Percentiles rank a stretch among this genome's conserved stretches.
phyloP scores from a whole-genome alignment of 2,329 filamentous ascomycete genomes.

The Fusarium transvaalense region DNA sequence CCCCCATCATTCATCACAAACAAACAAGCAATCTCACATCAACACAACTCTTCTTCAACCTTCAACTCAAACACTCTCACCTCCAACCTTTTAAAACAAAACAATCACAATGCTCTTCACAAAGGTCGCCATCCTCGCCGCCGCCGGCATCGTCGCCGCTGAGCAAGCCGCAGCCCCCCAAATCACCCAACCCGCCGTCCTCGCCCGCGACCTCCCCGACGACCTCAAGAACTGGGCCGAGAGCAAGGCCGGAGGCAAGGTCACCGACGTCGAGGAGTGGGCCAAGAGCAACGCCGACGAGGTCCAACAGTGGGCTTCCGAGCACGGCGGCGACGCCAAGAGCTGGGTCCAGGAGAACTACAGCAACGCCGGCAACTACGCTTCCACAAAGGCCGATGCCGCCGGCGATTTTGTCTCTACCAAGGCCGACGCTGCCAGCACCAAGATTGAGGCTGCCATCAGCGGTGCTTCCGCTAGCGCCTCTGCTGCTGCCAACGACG shows the following conservation, averaged over 20 bases:
- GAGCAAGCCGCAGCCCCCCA: constrained; percentile 9
- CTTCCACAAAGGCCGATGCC: constrained; percentile 14
- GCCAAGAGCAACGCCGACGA: constrained; percentile 28
- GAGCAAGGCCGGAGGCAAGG: constrained; percentile 6
- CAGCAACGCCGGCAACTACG: constrained; percentile 3
- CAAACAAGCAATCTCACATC: background rate
- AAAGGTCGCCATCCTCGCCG: constrained; percentile 42
- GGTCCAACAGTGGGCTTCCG: constrained; percentile 20
- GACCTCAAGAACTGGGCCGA: constrained; percentile 34
- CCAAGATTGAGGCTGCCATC: constrained; percentile 24
- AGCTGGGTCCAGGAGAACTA: constrained; percentile 18
- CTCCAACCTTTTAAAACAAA: background rate
- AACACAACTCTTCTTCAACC: background rate
- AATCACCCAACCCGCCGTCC: constrained; percentile 32
- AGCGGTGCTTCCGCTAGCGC: constrained; percentile 28
- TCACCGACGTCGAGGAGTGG: constrained; percentile 26
- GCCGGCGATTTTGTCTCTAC: constrained; percentile 16
- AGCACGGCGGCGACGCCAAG: constrained; percentile 19
- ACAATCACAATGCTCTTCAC: constrained; percentile 42
- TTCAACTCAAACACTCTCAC: background rate
- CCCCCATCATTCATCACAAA: constrained; percentile 2
- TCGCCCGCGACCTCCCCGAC: constrained; percentile 39
- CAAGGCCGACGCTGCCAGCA: constrained; percentile 22
- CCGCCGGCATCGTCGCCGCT: constrained; percentile 42
- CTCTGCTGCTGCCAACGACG: constrained; percentile 10